Evolutionary conservation across 495 filamentous ascomycete genomes (phyloP), one percentile per base, ranked within the genome.

Genomic region (Zalerion maritima): DNA sequence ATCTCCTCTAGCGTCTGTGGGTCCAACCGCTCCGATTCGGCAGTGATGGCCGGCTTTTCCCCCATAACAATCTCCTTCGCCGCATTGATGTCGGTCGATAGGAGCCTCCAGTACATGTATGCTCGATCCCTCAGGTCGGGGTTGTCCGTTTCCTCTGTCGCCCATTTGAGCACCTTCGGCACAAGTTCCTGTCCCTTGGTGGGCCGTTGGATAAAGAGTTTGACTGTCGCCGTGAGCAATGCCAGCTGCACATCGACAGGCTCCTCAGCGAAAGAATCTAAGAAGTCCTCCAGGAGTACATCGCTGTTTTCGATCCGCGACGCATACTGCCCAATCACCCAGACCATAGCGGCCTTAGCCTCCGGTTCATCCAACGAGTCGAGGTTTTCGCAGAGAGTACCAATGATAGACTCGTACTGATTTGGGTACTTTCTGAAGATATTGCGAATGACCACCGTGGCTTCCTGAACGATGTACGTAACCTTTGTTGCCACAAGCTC

Each of bases 351-450:
- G 3, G 87, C 83, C 51, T 96, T 99, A 21, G 89, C 89, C 48
- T 99, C 89, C n/a, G 89, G 89, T 49, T 99, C 89, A 47, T 99
- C 89, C 15, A 99, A 67, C 5, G 83, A 87, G 58, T 99, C 89
- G 21, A 99, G 71, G 49, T 99, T 84, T 54, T 93, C 81, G 57
- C 92, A 94, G 1, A 99, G 71, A 5, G 84, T 83, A 9, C 75
- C 73, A 50, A 99, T 99, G 56, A 99, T 96, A 34, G 76, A 81
- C 55, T 99, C 89, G 51, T 99, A 99, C 49, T 92, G 79, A 48
- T 94, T 94, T 4, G 89, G 89, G 49, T 99, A 99, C 54, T 96
- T 96, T 35, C 89, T 74, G 69, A 99, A 96, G 46, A 99, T 96
- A 52, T 99, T 96, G 38, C 84, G 78, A 45, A 99, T 99, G 12